A percentile compares a stretch with the other conserved stretches of the same genome.
phyloP scores from a whole-genome alignment of 306 rosid genomes.

The Inga oerstediana region DNA sequence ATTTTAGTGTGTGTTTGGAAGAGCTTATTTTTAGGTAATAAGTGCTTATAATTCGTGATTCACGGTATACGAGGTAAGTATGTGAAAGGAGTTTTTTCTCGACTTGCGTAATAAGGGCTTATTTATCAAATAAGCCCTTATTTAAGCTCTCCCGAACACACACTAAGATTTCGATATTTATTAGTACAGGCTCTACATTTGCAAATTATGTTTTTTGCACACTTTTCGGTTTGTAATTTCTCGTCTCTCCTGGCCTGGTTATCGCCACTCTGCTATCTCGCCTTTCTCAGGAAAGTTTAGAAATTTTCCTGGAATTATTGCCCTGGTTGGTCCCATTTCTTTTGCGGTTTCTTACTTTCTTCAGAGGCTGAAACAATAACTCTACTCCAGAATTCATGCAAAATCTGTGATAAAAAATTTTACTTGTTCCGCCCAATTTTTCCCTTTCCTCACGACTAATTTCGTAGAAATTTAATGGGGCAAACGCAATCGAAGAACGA shows the following conservation, averaged over 20 bases:
- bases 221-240: neutral
- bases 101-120: no score
- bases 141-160: no score
- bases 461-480: conserved; percentile 61
- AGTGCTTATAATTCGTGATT: no score
- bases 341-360: neutral
- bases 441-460: neutral
- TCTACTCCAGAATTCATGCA: conserved; percentile 7
- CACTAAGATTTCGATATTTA: no score
- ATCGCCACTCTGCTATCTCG: neutral
- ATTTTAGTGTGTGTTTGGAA: no score
- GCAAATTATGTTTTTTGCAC: neutral
- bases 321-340: conserved; percentile 5
- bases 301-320: conserved; percentile 43
- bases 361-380: neutral
- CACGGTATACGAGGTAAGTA: no score
- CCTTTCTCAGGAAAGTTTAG: conserved; percentile 46
- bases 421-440: neutral
- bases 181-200: no score
- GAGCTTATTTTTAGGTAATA: no score
- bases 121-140: no score
- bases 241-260: neutral
- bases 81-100: no score
- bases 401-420: neutral
- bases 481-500: conserved; percentile 83